Base-by-base conservation (phyloP, 805 yeast genomes). In the Yamadazyma sp. region DNA sequence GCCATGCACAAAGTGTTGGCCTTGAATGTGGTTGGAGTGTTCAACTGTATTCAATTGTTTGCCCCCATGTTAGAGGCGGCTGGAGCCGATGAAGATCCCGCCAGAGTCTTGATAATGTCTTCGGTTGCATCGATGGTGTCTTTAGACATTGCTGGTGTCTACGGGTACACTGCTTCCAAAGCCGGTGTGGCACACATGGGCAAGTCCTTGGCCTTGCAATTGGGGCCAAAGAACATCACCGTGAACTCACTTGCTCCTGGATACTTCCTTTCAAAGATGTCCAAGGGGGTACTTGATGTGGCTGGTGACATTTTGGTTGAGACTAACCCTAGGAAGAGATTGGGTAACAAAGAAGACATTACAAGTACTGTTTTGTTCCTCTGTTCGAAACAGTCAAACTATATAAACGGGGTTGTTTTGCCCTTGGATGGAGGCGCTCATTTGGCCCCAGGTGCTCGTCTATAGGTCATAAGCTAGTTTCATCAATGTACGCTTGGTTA, bases 161-260 rank as follows among this genome's bases (percentile, higher is more conserved):
- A 78, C 50, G 90, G 90, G 5, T 83, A 83, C 58, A 53, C 73
- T 29, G 84, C 89, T 12, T 81, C 89, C 28, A 83, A 83, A 57
- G 85, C 89, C 3, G 90, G 85, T 28, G 80, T 84, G 4, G 73
- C 78, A 40, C 90, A 83, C 54, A 52, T 83, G 57, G 81, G 82
- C 20, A 78, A 76, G 57, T 60, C 70, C 41, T 69, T 83, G 48
- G 84, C 90, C 2, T 57, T 74, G 27, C 82, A 80, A 52, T 67
- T 84, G 49, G 89, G 85, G 2, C 82, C 81, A 5, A 62, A 69
- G 29, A 75, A 82, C 60, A 75, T 83, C 50, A 82, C 78, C 32
- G 88, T 82, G 40, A 83, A 84, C 60, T 64, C 78, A 9, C 57
- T 83, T 45, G 87, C 88, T 5, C 90, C 90, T 0, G 91, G 91